Evolutionary conservation across 805 yeast genomes (phyloP), one percentile per base, ranked within the genome.

Genomic region (Candida michaelii): DNA sequence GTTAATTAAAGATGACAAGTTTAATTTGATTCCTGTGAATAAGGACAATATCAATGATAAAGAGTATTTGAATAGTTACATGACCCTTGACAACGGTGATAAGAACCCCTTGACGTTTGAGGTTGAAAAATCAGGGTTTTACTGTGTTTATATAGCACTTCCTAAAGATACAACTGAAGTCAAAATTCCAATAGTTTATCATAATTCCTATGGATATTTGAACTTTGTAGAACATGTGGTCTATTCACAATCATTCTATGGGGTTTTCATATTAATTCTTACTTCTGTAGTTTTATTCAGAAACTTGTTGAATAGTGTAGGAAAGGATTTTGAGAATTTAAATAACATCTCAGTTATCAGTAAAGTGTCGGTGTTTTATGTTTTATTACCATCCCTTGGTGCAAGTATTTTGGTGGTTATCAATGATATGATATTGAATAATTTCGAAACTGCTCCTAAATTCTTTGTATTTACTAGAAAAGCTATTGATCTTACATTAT

Each of bases 71-170:
- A 39, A 39, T 18, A 19, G 12, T 38, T 24, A 27, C 18, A 24
- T 46, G 32, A 19, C 36, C 2, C 8, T 14, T n/a, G 31, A 37
- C 3, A 24, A 43, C 9, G 51, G 45, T 17, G 44, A 50, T 19
- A 16, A 31, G 27, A 13, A 29, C 12, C 7, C 17, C 8, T 35
- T 41, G 8, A 37, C 21, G 2, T 54, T 52, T 30, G 23, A 43
- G 1, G 56, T 58, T 10, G 39, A 51, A 10, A 45, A 53, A 30
- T 44, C 60, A 1, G 70, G 69, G 1, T 32, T 51, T 15, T 64
- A 62, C 44, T 64, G 70, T 49, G 59, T 61, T 7, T 64, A 60
- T 40, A 46, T 60, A 29, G 62, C 58, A 3, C 59, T 60, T 7
- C 59, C 59, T 4, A 21, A 29, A 3, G 52, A 50, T 7, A 27